Conservation (phyloP, 169 alveolate species). For the Cryptosporidium ubiquitum region DNA sequence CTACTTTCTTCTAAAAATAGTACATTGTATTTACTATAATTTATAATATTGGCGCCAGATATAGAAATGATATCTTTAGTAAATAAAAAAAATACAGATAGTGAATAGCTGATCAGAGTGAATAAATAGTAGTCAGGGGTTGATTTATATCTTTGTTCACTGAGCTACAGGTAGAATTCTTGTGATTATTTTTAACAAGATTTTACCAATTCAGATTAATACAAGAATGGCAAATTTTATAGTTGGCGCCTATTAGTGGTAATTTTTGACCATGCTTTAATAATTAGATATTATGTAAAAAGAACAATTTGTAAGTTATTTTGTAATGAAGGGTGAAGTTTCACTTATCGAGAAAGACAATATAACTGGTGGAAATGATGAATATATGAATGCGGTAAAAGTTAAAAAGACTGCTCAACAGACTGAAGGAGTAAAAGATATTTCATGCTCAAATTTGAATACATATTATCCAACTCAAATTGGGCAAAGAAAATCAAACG, state of each 20-base stretch:
- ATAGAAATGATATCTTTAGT: constrained; percentile 21
- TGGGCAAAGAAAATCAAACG: background rate
- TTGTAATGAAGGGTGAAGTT: constrained; percentile 48
- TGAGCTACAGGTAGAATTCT: background rate
- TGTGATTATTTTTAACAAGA: background rate
- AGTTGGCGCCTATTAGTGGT: constrained; percentile 68
- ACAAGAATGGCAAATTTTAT: constrained; percentile 10
- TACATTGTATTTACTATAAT: no score
- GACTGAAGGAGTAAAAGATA: constrained; percentile 5
- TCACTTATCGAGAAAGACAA: background rate
- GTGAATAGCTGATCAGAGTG: background rate
- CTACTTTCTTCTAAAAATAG: no score
- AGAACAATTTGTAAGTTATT: constrained; percentile 15
- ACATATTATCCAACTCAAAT: background rate
- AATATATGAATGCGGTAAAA: background rate
- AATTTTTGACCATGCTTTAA: constrained; percentile 3
- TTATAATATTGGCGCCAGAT: constrained; percentile 39
- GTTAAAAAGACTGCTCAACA: background rate
- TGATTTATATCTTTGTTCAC: background rate
- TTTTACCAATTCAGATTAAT: background rate
- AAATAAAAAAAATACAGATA: background rate
- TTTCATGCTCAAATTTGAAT: constrained; percentile 6
- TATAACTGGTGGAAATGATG: constrained; percentile 20
- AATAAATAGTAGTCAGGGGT: background rate
- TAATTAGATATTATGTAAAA: constrained; percentile 22